These are phyloP conservation scores for Papilionanthe hybrid DNA, from an alignment of 116 monocot species.

Conservation along the genomic window DNA sequence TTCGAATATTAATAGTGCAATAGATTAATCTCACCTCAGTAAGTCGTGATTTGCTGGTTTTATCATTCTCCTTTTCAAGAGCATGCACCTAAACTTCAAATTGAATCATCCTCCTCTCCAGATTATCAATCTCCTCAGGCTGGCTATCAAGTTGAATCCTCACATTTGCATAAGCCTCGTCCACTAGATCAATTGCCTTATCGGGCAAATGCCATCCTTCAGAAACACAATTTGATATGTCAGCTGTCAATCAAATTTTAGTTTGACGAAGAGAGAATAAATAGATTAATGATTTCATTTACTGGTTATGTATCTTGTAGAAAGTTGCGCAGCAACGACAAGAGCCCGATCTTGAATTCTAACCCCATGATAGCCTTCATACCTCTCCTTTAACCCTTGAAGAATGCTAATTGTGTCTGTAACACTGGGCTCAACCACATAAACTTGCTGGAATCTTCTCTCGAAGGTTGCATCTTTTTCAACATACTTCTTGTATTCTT, in stretches of 20 bases:
- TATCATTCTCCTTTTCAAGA: conserved; percentile 83
- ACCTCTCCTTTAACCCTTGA: conserved; percentile 81
- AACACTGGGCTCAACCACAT: conserved; percentile 80
- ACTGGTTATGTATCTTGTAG: conserved; percentile 76
- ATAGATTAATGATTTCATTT: neutral
- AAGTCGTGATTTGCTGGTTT: conserved; percentile 77
- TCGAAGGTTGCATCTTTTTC: conserved; percentile 93
- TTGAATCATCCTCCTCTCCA: conserved; percentile 84
- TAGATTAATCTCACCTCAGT: conserved; percentile 31
- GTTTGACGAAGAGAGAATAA: neutral
- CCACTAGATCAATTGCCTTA: conserved; percentile 85
- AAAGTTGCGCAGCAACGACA: conserved; percentile 83
- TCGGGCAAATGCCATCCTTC: conserved; percentile 72
- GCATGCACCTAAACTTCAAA: conserved; percentile 82
- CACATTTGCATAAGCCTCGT: conserved; percentile 83
- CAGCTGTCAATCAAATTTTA: neutral
- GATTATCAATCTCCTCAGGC: conserved; percentile 81
- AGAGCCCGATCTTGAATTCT: conserved; percentile 77
- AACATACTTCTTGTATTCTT: conserved; percentile 88
- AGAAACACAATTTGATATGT: neutral
- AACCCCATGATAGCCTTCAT: conserved; percentile 91
- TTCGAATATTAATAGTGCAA: no score
- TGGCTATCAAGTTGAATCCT: conserved; percentile 81
- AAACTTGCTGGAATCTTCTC: conserved; percentile 87
- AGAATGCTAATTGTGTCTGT: conserved; percentile 76